phyloP scores from a whole-genome alignment of 2,329 filamentous ascomycete genomes.

The Ophiostoma populinum region DNA sequence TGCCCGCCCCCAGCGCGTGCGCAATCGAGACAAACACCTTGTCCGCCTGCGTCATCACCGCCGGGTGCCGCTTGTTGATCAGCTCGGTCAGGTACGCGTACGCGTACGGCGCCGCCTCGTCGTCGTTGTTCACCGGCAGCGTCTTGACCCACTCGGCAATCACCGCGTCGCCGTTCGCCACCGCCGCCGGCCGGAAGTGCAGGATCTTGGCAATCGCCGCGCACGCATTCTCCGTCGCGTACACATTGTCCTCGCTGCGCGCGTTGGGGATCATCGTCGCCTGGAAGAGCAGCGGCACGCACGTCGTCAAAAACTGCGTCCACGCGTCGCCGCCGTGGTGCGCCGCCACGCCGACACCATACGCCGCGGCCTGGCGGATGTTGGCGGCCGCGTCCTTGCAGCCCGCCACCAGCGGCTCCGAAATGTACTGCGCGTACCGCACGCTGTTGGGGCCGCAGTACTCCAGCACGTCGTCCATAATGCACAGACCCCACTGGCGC shows the following conservation, averaged over 20 bases:
- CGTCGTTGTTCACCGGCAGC: slow-evolving; percentile 81
- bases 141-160: slow-evolving; percentile 80
- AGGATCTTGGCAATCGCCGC: slow-evolving; percentile 94
- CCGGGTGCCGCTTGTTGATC: slow-evolving; percentile 72
- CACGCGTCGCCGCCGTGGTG: slow-evolving; percentile 78
- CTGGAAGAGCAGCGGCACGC: slow-evolving; percentile 69
- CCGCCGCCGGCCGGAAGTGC: slow-evolving; percentile 67
- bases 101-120: slow-evolving; percentile 91
- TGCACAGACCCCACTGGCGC: slow-evolving; percentile 96
- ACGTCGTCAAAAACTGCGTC: slow-evolving; percentile 70
- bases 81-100: slow-evolving; percentile 84
- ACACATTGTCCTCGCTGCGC: slow-evolving; percentile 81
- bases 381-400: slow-evolving; percentile 67
- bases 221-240: slow-evolving; percentile 93
- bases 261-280: slow-evolving; percentile 67
- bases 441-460: slow-evolving; percentile 85
- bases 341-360: slow-evolving; percentile 88
- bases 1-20: slow-evolving; percentile 79
- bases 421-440: slow-evolving; percentile 72
- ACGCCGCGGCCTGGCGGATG: slow-evolving; percentile 88
- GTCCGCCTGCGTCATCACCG: slow-evolving; percentile 57
- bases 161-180: slow-evolving; percentile 59
- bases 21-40: slow-evolving; percentile 75
- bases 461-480: slow-evolving; percentile 94
- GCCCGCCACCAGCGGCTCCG: slow-evolving; percentile 70